phyloP scores from a whole-genome alignment of 108 stramenopile genomes.

The Skeletonema menzelii region DNA sequence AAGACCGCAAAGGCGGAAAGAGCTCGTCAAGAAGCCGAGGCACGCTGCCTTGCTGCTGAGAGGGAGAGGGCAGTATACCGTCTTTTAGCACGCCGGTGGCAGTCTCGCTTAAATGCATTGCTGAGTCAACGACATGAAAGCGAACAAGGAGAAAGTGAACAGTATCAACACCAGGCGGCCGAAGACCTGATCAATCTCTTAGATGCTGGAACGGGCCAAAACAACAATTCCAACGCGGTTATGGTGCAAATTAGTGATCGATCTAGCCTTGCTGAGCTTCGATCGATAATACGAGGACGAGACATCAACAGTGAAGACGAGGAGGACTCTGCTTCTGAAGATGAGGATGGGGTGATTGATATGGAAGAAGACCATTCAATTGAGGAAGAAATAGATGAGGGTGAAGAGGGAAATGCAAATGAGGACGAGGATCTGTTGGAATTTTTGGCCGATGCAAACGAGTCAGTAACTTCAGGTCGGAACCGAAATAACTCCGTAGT shows the following conservation, averaged over 20 bases:
- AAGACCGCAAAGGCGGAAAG: conserved; percentile 52
- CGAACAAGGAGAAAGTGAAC: conserved; percentile 10
- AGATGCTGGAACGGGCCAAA: conserved; percentile 19
- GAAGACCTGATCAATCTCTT: conserved; percentile 32
- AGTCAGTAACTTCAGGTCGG: conserved; percentile 17
- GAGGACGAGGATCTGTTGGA: conserved; percentile 32
- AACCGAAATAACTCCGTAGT: conserved; percentile 28
- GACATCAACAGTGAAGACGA: conserved; percentile 29
- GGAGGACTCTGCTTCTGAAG: conserved; percentile 19
- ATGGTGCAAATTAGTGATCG: conserved; percentile 10
- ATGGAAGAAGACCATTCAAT: conserved; percentile 37
- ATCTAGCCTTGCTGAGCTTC: conserved; percentile 25
- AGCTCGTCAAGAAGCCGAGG: conserved; percentile 62
- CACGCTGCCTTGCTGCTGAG: conserved; percentile 50
- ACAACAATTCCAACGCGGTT: conserved; percentile 7
- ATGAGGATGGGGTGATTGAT: conserved; percentile 14
- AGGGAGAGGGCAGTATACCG: conserved; percentile 65
- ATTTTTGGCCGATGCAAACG: conserved; percentile 21
- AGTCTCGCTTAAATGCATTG: conserved; percentile 57
- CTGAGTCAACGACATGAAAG: conserved; percentile 19
- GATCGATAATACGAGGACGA: conserved; percentile 31
- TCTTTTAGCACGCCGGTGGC: conserved; percentile 65
- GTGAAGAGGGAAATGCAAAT: not conserved
- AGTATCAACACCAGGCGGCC: conserved; percentile 13
- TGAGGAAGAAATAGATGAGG: not conserved